Evolutionary conservation across 495 filamentous ascomycete genomes (phyloP).

Genomic region (Daldinia concentrica): DNA sequence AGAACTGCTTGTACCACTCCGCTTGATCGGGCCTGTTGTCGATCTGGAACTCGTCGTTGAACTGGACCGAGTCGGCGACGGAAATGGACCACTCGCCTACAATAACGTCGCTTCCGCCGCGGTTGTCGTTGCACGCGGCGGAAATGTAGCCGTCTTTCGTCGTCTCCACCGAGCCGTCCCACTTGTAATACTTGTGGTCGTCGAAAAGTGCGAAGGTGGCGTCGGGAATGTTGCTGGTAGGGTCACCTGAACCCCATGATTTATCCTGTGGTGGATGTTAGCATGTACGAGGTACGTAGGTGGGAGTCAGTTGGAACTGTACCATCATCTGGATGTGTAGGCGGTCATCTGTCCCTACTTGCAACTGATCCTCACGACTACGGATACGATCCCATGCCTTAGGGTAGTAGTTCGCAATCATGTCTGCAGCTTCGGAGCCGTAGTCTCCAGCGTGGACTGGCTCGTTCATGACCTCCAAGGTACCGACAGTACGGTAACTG

Average conservation of each 20-base stretch:
- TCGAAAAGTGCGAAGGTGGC: slow-evolving; percentile 43
- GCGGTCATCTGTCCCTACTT: slow-evolving; percentile 21
- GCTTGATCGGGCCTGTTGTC: slow-evolving; percentile 52
- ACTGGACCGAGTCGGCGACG: slow-evolving; percentile 57
- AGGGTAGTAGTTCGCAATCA: slow-evolving; percentile 43
- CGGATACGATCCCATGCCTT: slow-evolving; percentile 43
- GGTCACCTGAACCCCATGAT: slow-evolving; percentile 47
- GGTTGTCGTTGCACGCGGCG: slow-evolving; percentile 61
- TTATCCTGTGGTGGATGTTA: slow-evolving; percentile 49
- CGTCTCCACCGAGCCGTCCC: slow-evolving; percentile 52
- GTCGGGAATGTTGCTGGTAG: slow-evolving; percentile 38
- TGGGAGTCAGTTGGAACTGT: background rate
- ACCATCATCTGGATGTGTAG: slow-evolving; percentile 50
- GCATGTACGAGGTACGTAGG: background rate
- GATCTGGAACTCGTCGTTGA: slow-evolving; percentile 54
- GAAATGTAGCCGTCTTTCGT: slow-evolving; percentile 59
- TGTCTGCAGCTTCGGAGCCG: slow-evolving; percentile 47
- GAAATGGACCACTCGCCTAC: slow-evolving; percentile 68
- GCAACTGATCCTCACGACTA: slow-evolving; percentile 28
- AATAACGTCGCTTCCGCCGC: slow-evolving; percentile 56
- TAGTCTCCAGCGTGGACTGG: slow-evolving; percentile 58
- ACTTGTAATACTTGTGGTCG: slow-evolving; percentile 64
- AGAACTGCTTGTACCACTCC: slow-evolving; percentile 66
- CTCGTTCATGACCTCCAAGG: slow-evolving; percentile 69
- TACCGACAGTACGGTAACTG: slow-evolving; percentile 59